Evolutionary conservation across 768 basidiomycete species (phyloP).

Genomic region (Psilocybe azurescens): DNA sequence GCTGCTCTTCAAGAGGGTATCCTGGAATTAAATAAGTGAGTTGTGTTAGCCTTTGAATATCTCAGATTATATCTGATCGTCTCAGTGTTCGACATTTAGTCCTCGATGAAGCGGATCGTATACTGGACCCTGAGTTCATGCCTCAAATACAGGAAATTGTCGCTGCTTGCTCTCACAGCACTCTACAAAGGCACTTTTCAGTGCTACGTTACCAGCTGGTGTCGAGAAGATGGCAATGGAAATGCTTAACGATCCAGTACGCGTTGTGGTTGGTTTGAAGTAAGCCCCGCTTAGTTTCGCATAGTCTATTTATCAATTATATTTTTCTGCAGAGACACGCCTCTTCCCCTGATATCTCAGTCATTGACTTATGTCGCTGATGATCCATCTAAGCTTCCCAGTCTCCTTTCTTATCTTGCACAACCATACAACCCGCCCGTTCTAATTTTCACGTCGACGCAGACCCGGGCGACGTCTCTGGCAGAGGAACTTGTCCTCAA

Average conservation of each 20-base stretch:
- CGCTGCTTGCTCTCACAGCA: slow-evolving; percentile 69
- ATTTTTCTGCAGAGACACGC: slow-evolving; percentile 74
- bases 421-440: slow-evolving; percentile 90
- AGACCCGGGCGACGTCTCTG: slow-evolving; percentile 81
- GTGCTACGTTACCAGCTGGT: slow-evolving; percentile 90
- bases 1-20: slow-evolving; percentile 73
- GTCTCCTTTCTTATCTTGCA: slow-evolving; percentile 78
- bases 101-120: slow-evolving; percentile 90
- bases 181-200: slow-evolving; percentile 86
- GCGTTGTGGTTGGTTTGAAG: slow-evolving; percentile 98
- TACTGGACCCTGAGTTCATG: slow-evolving; percentile 89
- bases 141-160: slow-evolving; percentile 89
- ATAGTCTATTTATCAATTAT: background rate
- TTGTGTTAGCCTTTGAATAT: slow-evolving; percentile 10
- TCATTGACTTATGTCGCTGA: slow-evolving; percentile 90
- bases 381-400: slow-evolving; percentile 93
- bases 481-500: slow-evolving; percentile 83
- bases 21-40: slow-evolving; percentile 77
- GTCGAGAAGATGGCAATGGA: slow-evolving; percentile 87
- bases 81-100: slow-evolving; percentile 79
- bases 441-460: slow-evolving; percentile 89
- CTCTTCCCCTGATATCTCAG: slow-evolving; percentile 89
- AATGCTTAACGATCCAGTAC: slow-evolving; percentile 84
- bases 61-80: slow-evolving; percentile 1
- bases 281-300: slow-evolving; percentile 41